Evolutionary conservation across 2,329 filamentous ascomycete species (phyloP).

Genomic region (Macroventuria anomochaeta): DNA sequence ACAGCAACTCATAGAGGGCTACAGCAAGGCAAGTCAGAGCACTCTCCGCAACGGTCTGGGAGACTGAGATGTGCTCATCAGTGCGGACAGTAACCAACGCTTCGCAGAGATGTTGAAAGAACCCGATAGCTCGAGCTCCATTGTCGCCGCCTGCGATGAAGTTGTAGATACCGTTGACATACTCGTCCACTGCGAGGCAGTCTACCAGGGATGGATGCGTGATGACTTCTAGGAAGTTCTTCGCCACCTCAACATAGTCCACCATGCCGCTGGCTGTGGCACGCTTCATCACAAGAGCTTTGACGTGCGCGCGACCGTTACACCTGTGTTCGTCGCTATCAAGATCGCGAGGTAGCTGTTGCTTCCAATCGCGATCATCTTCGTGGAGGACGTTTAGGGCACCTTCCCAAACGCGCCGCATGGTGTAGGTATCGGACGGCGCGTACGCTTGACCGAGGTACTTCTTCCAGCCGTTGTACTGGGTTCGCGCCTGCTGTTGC

Average conservation of each 20-base stretch:
- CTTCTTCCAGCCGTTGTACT: constrained; percentile 41
- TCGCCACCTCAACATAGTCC: constrained; percentile 7
- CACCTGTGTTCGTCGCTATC: constrained; percentile 34
- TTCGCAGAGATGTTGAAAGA: constrained; percentile 38
- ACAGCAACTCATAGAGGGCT: constrained; percentile 24
- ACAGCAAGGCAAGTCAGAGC: constrained; percentile 12
- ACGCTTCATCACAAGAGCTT: constrained; percentile 17
- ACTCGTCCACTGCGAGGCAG: constrained; percentile 46
- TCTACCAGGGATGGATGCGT: constrained; percentile 45
- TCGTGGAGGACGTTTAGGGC: constrained; percentile 37
- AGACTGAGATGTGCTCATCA: not conserved
- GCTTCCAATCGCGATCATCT: constrained; percentile 40
- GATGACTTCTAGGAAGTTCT: constrained; percentile 35
- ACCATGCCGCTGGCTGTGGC: not conserved
- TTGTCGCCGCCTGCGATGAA: constrained; percentile 42
- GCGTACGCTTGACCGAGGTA: constrained; percentile 26
- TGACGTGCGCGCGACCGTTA: constrained; percentile 39
- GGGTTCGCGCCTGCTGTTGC: constrained; percentile 28
- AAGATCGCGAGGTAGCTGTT: constrained; percentile 42
- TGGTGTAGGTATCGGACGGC: constrained; percentile 23
- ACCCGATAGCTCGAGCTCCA: constrained; percentile 37
- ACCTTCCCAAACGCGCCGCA: constrained; percentile 37
- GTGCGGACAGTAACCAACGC: constrained; percentile 5
- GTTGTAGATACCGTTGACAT: constrained; percentile 43
- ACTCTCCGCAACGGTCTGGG: not conserved